These are phyloP conservation scores for Axilococcus clingmanii DNA, from an alignment of 139 green algal species.

Conservation along the genomic window DNA sequence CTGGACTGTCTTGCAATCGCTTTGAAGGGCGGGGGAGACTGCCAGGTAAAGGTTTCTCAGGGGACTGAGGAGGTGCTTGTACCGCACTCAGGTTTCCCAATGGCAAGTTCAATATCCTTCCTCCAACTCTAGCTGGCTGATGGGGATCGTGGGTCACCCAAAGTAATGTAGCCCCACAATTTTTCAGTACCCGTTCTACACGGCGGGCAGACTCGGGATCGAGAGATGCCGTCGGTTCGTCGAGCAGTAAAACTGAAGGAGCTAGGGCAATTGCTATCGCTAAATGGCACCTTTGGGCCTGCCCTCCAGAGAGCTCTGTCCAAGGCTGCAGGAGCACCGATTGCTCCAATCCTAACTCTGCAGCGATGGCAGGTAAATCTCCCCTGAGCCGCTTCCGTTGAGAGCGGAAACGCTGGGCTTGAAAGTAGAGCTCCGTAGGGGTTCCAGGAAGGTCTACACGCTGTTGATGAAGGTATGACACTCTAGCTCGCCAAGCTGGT, in stretches of 20 bases:
- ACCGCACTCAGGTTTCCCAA: conserved; percentile 20
- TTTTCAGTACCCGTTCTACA: conserved; percentile 55
- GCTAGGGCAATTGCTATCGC: conserved; percentile 63
- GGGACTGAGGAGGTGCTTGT: conserved; percentile 1
- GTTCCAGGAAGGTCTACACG: conserved; percentile 54
- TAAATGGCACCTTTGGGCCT: conserved; percentile 67
- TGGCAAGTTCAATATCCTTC: conserved; percentile 58
- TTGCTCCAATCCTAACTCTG: conserved; percentile 61
- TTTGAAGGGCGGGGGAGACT: no score
- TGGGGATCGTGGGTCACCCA: conserved; percentile 73
- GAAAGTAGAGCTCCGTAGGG: conserved; percentile 63
- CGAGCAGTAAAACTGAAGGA: conserved; percentile 70
- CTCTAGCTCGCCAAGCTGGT: conserved; percentile 31
- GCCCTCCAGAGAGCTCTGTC: conserved; percentile 70
- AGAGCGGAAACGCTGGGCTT: conserved; percentile 42
- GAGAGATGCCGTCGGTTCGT: conserved; percentile 72
- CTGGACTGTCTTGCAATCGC: no score
- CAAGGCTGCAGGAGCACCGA: conserved; percentile 60
- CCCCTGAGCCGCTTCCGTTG: conserved; percentile 39
- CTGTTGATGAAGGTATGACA: conserved; percentile 56
- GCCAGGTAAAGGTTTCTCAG: neutral
- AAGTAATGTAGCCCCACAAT: conserved; percentile 43
- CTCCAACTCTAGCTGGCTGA: conserved; percentile 61
- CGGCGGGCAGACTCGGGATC: conserved; percentile 39
- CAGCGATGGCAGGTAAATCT: conserved; percentile 56